A percentile compares a stretch with the other conserved stretches of the same genome.
Evolutionary conservation across 2,329 filamentous ascomycete genomes (phyloP).

Genomic region (Colletotrichum musae): DNA sequence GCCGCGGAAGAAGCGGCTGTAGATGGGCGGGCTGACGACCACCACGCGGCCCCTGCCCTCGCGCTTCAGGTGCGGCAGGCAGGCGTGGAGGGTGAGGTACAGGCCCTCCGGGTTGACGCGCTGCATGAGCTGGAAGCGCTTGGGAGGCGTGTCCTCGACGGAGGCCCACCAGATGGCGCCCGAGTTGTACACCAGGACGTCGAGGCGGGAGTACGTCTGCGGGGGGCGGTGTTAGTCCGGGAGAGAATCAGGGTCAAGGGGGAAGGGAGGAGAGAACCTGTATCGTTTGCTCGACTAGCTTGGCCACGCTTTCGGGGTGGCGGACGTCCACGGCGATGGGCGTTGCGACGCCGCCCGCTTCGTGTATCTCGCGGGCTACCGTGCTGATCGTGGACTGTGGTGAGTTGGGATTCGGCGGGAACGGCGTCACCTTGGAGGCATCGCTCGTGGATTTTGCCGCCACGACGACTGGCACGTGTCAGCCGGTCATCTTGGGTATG

Average conservation of each 20-base stretch:
- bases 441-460: slow-evolving; percentile 82
- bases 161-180: slow-evolving; percentile 90
- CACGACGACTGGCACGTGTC: slow-evolving; percentile 73
- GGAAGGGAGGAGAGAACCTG: slow-evolving; percentile 49
- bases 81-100: slow-evolving; percentile 79
- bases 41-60: slow-evolving; percentile 75
- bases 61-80: slow-evolving; percentile 74
- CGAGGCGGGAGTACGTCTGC: slow-evolving; percentile 73
- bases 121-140: slow-evolving; percentile 83
- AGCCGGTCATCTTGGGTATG: background rate
- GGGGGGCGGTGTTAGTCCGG: slow-evolving; percentile 12
- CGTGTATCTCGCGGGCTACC: slow-evolving; percentile 80
- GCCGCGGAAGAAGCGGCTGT: slow-evolving; percentile 86
- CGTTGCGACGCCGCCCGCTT: slow-evolving; percentile 74
- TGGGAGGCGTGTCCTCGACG: slow-evolving; percentile 79
- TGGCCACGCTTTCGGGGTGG: slow-evolving; percentile 71
- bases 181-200: slow-evolving; percentile 85
- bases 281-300: slow-evolving; percentile 72
- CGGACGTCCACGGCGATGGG: slow-evolving; percentile 81
- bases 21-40: slow-evolving; percentile 88
- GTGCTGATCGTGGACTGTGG: slow-evolving; percentile 83
- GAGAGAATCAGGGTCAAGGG: background rate
- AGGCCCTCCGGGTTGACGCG: slow-evolving; percentile 81
- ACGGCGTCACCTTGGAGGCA: slow-evolving; percentile 67
- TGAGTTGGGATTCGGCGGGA: slow-evolving; percentile 85